A percentile compares a stretch with the other conserved stretches of the same genome.
Conservation (phyloP, 75 land plant species). For the Larix kaempferi region DNA sequence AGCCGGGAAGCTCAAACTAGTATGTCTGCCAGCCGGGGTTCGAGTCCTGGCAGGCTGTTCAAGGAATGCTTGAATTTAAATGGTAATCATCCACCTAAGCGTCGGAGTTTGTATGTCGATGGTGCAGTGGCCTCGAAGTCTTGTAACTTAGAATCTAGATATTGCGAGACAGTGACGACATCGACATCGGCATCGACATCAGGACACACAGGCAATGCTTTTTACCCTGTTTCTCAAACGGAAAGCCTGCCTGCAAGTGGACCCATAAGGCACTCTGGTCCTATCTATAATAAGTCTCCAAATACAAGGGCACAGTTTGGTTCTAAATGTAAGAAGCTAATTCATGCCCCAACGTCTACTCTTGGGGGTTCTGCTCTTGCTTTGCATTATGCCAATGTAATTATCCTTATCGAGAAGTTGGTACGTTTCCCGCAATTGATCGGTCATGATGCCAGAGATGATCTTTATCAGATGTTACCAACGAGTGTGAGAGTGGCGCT, state of each 20-base stretch:
- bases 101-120: background rate
- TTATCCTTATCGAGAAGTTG: conserved; percentile 69
- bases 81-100: background rate
- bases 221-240: conserved; percentile 22
- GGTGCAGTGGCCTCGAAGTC: too few species aligned
- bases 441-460: conserved; percentile 62
- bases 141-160: too few species aligned
- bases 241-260: conserved; percentile 11
- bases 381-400: conserved; percentile 73
- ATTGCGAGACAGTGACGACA: background rate
- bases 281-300: background rate
- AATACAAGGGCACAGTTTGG: conserved; percentile 12
- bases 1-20: conserved; percentile 12
- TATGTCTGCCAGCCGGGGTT: background rate
- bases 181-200: conserved; percentile 3
- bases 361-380: conserved; percentile 70
- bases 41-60: conserved; percentile 9
- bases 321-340: conserved; percentile 23
- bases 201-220: conserved; percentile 23
- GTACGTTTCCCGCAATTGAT: conserved; percentile 63
- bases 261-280: conserved; percentile 11
- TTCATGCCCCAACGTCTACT: conserved; percentile 44
- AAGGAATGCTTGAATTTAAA: conserved; percentile 8
- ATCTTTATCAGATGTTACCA: conserved; percentile 67
- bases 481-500: conserved; percentile 40